Evolutionary conservation across 1,284 basidiomycete genomes (phyloP), one percentile per base, ranked within the genome.

Genomic region (Schizophyllum commune): DNA sequence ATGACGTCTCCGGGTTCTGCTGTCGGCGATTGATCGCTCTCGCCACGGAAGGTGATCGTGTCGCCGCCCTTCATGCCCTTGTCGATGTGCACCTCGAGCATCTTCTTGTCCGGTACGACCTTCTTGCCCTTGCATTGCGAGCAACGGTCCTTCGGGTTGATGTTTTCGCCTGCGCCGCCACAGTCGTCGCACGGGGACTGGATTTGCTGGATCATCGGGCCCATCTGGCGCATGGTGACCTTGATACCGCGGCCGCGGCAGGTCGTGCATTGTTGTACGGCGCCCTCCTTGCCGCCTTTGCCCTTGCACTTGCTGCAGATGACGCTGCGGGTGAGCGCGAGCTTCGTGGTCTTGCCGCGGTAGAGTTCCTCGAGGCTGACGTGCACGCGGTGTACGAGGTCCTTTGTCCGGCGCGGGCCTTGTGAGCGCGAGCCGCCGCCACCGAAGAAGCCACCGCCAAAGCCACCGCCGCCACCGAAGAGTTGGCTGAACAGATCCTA

Each of bases 181-280:
- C 97, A 99, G 34, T 98, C 96, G 71, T 91, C 87, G 79, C 97
- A 99, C 58, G 88, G 83, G 66, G 94, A 92, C 74, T 99, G 97
- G 70, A 99, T 93, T 77, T 99, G 97, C 78, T 99, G 97, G 69
- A 99, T 94, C 97, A 99, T 99, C 17, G 97, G 97, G 47, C 97
- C 97, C 84, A 97, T 90, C 75, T 98, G 96, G 64, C 97, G 91
- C 63, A 98, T 80, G 61, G 91, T 93, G 69, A 98, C 78, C 75
- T 91, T 93, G 78, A 97, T 79, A 73, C 97, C 97, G 69, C 94
- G 92, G 67, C 97, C 97, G 69, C 81, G 83, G 79, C 97, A 99
- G 20, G 81, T 73, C 57, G 75, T 69, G 75, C 97, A 99, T 56
- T 81, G 74, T 74, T 88, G 86, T 63, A 98, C 94, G 33, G 96